Evolutionary conservation across 2,329 filamentous ascomycete genomes (phyloP).

Genomic region (Hyphodiscus sp.): DNA sequence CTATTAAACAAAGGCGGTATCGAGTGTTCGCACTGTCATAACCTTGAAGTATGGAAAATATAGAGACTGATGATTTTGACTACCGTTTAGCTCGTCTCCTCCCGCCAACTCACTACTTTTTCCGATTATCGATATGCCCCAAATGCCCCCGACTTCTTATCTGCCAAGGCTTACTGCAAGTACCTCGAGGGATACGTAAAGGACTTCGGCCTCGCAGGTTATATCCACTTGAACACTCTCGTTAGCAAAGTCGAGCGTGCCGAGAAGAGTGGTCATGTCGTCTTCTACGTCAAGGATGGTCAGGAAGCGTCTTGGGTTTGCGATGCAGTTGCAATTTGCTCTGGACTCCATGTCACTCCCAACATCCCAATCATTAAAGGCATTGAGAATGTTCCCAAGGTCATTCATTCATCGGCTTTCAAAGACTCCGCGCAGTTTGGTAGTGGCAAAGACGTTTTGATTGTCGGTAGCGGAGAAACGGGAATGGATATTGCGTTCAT

Average conservation of each 20-base stretch:
- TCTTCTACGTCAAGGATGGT: conserved; percentile 6
- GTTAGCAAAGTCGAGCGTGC: conserved; percentile 23
- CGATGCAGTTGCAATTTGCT: conserved; percentile 39
- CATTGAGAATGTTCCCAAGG: conserved; percentile 30
- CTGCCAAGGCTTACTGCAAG: conserved; percentile 33
- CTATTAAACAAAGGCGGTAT: background rate
- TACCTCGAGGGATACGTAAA: conserved; percentile 39
- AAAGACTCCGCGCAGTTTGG: conserved; percentile 37
- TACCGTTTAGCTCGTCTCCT: conserved; percentile 36
- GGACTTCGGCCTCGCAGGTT: conserved; percentile 33
- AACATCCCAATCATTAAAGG: conserved; percentile 33
- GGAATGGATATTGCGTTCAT: conserved; percentile 38
- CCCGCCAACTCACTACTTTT: conserved; percentile 44
- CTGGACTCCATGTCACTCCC: conserved; percentile 36
- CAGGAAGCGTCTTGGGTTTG: conserved; percentile 25
- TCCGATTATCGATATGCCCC: conserved; percentile 40
- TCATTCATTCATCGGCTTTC: conserved; percentile 37
- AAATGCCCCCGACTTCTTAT: conserved; percentile 40
- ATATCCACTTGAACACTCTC: conserved; percentile 32
- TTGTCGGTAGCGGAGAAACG: conserved; percentile 39
- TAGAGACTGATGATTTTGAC: background rate
- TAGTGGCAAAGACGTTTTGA: conserved; percentile 32
- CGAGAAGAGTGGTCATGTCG: conserved; percentile 9
- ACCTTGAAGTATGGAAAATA: too few relatives aligned
- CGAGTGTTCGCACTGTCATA: background rate